Conservation (phyloP, 2,329 filamentous ascomycete genomes). For the Fusarium cicatricum region DNA sequence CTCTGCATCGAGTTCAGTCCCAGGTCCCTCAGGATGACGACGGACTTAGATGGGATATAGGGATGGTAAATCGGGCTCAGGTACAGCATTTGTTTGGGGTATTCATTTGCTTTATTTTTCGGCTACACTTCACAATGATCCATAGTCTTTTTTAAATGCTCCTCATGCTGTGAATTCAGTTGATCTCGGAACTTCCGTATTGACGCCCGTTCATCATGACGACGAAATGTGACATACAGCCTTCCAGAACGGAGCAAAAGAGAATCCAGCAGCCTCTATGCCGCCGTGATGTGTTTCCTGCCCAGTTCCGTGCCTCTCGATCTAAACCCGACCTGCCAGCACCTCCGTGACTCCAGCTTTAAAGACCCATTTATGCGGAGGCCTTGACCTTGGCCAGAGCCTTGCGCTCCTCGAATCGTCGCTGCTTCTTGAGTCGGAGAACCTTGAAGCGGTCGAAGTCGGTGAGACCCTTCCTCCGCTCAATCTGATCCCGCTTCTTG, state of each 20-base stretch:
- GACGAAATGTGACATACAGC: slow-evolving; percentile 71
- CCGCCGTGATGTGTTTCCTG: slow-evolving; percentile 49
- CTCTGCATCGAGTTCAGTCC: slow-evolving; percentile 16
- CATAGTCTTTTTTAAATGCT: slow-evolving; percentile 41
- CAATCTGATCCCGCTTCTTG: slow-evolving; percentile 87
- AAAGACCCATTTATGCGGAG: slow-evolving; percentile 68
- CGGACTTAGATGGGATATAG: slow-evolving; percentile 1
- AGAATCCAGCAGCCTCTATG: slow-evolving; percentile 65
- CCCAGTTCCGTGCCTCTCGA: slow-evolving; percentile 48
- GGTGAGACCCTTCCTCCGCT: slow-evolving; percentile 88
- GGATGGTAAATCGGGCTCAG: neutral
- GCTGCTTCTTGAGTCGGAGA: slow-evolving; percentile 98
- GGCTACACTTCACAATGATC: slow-evolving; percentile 47
- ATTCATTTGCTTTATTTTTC: slow-evolving; percentile 43
- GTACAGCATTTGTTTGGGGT: slow-evolving; percentile 29
- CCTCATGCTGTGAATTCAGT: slow-evolving; percentile 51
- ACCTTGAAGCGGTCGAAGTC: slow-evolving; percentile 99
- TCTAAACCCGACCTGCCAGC: slow-evolving; percentile 50
- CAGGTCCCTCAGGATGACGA: slow-evolving; percentile 25
- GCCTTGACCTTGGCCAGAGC: slow-evolving; percentile 92
- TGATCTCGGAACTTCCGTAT: slow-evolving; percentile 66
- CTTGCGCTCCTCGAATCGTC: slow-evolving; percentile 98
- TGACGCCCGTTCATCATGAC: slow-evolving; percentile 70
- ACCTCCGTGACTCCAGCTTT: slow-evolving; percentile 45
- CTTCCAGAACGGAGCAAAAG: slow-evolving; percentile 66